These are phyloP conservation scores for Coemansia umbellata DNA, from an alignment of 192 early-diverging fungal genomes.

Conservation along the genomic window DNA sequence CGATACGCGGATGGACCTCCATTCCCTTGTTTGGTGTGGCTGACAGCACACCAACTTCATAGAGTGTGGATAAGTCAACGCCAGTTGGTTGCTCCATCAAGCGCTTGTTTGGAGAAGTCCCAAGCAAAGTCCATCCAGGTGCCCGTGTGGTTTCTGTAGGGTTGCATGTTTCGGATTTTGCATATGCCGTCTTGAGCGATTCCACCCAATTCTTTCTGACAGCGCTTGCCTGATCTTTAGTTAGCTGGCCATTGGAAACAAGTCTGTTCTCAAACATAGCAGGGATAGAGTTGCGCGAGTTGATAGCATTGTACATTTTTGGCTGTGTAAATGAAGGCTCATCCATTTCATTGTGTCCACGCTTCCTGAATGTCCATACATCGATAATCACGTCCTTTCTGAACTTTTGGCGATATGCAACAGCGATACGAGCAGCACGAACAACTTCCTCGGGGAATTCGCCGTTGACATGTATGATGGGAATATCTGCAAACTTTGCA, in stretches of 20 bases:
- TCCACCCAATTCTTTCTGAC: conserved; percentile 20
- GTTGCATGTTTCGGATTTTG: conserved; percentile 20
- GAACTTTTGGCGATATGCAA: conserved; percentile 92
- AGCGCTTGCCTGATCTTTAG: conserved; percentile 10
- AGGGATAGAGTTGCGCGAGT: conserved; percentile 74
- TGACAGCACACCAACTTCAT: conserved; percentile 71
- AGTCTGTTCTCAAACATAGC: conserved; percentile 70
- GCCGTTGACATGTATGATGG: conserved; percentile 94
- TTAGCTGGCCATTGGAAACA: conserved; percentile 18
- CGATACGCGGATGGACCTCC: conserved; percentile 76
- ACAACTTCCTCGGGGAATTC: conserved; percentile 89
- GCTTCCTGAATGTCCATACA: conserved; percentile 88
- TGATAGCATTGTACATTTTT: conserved; percentile 88
- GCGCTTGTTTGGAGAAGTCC: neutral
- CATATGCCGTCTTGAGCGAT: conserved; percentile 29
- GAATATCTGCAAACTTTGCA: conserved; percentile 92
- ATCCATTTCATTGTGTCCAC: conserved; percentile 96
- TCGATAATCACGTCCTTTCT: conserved; percentile 93
- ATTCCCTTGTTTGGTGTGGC: conserved; percentile 60
- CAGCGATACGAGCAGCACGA: conserved; percentile 71
- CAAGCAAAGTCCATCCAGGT: conserved; percentile 18
- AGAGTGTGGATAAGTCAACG: conserved; percentile 58
- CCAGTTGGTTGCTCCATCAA: conserved; percentile 52
- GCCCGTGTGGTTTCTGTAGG: conserved; percentile 13
- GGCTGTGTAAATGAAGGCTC: conserved; percentile 97